A percentile compares a stretch with the other conserved stretches of the same genome.
phyloP scores from a whole-genome alignment of 257 asterid species.

The Penstemon newberryi region DNA sequence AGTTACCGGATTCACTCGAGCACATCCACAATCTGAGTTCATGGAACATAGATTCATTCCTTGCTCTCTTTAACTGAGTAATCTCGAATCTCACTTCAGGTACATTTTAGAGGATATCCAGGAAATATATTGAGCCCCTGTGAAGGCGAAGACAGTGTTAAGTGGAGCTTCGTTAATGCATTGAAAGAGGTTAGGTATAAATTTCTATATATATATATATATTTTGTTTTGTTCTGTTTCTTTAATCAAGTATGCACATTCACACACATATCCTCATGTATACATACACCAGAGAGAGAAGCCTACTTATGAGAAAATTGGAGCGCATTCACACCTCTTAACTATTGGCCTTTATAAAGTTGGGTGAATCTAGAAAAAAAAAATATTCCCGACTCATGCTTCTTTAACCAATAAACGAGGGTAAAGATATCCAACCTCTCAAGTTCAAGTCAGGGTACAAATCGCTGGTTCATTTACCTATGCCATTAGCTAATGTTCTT shows the following conservation, averaged over 20 bases:
- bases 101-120: constrained; percentile 97
- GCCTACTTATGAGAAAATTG: background rate
- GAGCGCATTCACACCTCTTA: constrained; percentile 10
- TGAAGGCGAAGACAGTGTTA: constrained; percentile 92
- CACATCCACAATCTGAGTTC: background rate
- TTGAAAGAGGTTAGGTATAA: constrained; percentile 88
- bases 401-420: background rate
- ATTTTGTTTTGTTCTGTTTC: background rate
- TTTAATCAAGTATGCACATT: background rate
- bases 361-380: no score
- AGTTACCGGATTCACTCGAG: background rate
- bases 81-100: constrained; percentile 50
- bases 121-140: constrained; percentile 74
- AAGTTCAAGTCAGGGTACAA: constrained; percentile 12
- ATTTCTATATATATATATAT: constrained; percentile 21
- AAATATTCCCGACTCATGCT: background rate
- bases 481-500: constrained; percentile 20
- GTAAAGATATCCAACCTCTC: constrained; percentile 6
- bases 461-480: constrained; percentile 14
- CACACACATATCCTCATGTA: background rate
- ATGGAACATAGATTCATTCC: constrained; percentile 1
- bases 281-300: constrained; percentile 9
- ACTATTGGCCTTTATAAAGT: background rate
- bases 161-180: constrained; percentile 90
- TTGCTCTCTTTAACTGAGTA: constrained; percentile 16